Evolutionary conservation across 805 yeast genomes (phyloP), one percentile per base, ranked within the genome.

Genomic region (Lipomyces anomalus): DNA sequence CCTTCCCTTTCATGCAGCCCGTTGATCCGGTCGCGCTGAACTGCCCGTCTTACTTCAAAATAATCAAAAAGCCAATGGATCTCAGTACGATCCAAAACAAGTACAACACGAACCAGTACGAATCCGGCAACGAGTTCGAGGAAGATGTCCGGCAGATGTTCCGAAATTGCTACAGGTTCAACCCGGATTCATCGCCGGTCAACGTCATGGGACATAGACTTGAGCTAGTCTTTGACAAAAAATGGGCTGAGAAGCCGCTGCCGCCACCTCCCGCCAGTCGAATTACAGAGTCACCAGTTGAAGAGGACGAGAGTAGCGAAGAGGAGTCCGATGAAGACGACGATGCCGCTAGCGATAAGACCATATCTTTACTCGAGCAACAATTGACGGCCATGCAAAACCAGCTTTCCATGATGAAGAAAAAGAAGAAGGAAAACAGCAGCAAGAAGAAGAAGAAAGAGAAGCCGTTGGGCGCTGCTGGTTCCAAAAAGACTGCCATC

Each of bases 161-260:
- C 69, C 71, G 76, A 52, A 90, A 92, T 67, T 90, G 97, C 68
- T 92, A 86, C 64, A 72, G 75, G 13, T 92, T 90, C 70, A 92
- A 92, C 66, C 97, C 98, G 1, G 95, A 84, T 58, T 95, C 96
- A n/a, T 81, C 95, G 4, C 95, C 95, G 40, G 98, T 92, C 30
- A 87, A 89, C 64, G 76, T 78, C 75, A 84, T 92, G 95, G 98
- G 97, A 17, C 95, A 86, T 63, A 75, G 88, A 57, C 70, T 92
- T 45, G 97, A 92, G 66, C 81, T 80, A 22, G 76, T 84, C 2
- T 92, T 90, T 61, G 84, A 87, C 58, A 80, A 84, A 59, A 82
- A 80, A 64, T 90, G 97, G 97, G 75, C 78, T 21, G 88, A 86
- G 55, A 79, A 81, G 63, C 95, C 96, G 4, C 44, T 36, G 22